These are phyloP conservation scores for Dipodascopsis uninucleata DNA, from an alignment of 805 yeast species.

Conservation along the genomic window DNA sequence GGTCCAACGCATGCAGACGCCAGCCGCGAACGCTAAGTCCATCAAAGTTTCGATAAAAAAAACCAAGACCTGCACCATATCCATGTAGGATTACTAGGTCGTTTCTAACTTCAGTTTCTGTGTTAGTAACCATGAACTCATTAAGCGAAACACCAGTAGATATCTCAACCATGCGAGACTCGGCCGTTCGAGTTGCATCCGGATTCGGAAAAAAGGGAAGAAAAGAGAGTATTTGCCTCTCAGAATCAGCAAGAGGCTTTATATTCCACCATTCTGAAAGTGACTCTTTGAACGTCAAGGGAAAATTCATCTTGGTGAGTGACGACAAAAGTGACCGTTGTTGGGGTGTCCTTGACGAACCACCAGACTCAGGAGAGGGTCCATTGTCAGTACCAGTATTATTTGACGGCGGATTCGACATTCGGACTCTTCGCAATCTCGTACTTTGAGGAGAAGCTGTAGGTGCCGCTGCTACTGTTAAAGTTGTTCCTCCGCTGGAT, in stretches of 20 bases:
- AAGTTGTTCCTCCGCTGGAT: too few species aligned
- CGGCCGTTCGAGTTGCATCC: conserved; percentile 30
- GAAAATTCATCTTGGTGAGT: conserved; percentile 31
- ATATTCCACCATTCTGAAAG: conserved; percentile 45
- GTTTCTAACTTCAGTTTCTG: conserved; percentile 37
- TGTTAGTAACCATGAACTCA: conserved; percentile 57
- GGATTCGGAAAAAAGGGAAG: conserved; percentile 47
- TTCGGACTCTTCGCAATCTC: too few species aligned
- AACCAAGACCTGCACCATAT: conserved; percentile 86
- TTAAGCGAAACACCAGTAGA: conserved; percentile 55
- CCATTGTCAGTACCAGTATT: too few species aligned
- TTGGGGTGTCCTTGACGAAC: conserved; percentile 8
- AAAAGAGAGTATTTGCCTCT: conserved; percentile 50
- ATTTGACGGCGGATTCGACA: too few species aligned
- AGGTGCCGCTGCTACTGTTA: too few species aligned
- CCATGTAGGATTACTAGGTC: conserved; percentile 80
- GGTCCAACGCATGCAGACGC: conserved; percentile 80
- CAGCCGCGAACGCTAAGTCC: conserved; percentile 47
- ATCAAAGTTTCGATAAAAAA: conserved; percentile 68
- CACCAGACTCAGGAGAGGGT: too few species aligned
- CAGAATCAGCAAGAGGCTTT: conserved; percentile 39
- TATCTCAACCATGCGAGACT: conserved; percentile 53
- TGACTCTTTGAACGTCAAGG: conserved; percentile 40
- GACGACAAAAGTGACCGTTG: conserved; percentile 16
- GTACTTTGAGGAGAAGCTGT: too few species aligned